Evolutionary conservation across 2,329 filamentous ascomycete species (phyloP).

Genomic region (Sporothrix phasma): DNA sequence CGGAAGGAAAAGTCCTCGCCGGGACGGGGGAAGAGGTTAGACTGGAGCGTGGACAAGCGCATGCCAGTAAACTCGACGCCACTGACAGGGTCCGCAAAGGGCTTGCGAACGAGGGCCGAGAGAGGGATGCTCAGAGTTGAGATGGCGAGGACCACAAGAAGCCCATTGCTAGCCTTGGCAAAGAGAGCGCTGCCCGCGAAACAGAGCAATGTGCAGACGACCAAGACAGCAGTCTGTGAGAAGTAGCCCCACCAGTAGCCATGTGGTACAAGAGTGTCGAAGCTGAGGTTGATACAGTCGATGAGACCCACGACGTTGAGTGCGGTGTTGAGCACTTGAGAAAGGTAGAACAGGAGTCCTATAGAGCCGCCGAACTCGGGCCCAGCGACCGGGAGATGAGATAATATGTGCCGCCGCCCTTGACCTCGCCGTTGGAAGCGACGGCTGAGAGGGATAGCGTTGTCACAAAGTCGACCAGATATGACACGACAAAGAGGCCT

Average conservation of each 20-base stretch:
- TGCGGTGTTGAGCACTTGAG: slow-evolving; percentile 77
- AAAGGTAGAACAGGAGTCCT: slow-evolving; percentile 80
- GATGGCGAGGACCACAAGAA: slow-evolving; percentile 60
- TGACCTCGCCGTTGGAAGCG: slow-evolving; percentile 80
- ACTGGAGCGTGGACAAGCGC: slow-evolving; percentile 57
- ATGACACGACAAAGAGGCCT: slow-evolving; percentile 67
- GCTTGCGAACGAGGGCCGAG: slow-evolving; percentile 57
- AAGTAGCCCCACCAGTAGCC: slow-evolving; percentile 70
- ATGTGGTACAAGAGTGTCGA: slow-evolving; percentile 56
- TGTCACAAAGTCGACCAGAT: slow-evolving; percentile 72
- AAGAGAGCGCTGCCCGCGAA: slow-evolving; percentile 73
- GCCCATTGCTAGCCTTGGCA: slow-evolving; percentile 66
- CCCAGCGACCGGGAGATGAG: slow-evolving; percentile 77
- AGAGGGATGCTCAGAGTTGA: slow-evolving; percentile 74
- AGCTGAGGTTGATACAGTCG: slow-evolving; percentile 69
- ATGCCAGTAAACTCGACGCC: slow-evolving; percentile 70
- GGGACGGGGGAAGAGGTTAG: slow-evolving; percentile 65
- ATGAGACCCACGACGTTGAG: slow-evolving; percentile 81
- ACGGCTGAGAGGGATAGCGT: slow-evolving; percentile 81
- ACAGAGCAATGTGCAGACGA: slow-evolving; percentile 65
- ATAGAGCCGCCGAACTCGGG: slow-evolving; percentile 87
- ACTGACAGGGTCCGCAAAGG: slow-evolving; percentile 53
- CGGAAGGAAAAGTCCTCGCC: slow-evolving; percentile 48
- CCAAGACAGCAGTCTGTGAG: slow-evolving; percentile 60
- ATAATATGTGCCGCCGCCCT: slow-evolving; percentile 81